phyloP scores from a whole-genome alignment of 2,329 filamentous ascomycete species.

The Raffaelea ambrosiae region DNA sequence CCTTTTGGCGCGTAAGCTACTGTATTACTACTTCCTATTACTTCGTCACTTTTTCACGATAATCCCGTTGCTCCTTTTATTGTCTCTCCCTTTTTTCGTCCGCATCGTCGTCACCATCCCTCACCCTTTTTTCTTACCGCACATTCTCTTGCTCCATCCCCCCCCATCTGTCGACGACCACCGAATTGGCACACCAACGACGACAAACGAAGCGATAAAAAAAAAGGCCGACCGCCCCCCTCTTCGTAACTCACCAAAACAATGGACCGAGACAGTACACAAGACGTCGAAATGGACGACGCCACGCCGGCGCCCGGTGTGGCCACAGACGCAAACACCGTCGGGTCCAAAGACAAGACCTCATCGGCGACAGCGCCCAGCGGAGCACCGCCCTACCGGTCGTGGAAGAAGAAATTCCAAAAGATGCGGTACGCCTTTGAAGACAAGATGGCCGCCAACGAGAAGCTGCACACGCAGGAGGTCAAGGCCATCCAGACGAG shows the following conservation, averaged over 20 bases:
- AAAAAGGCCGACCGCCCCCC: not conserved
- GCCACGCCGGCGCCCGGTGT: conserved; percentile 7
- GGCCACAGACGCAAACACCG: conserved; percentile 12
- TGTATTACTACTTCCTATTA: too few relatives aligned
- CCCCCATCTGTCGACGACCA: too few relatives aligned
- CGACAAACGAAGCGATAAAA: not conserved
- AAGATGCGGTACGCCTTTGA: conserved; percentile 81
- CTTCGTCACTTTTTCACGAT: too few relatives aligned
- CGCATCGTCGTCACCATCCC: not conserved
- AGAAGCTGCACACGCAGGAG: conserved; percentile 72
- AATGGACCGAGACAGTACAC: conserved; percentile 21
- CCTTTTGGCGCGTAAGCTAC: too few relatives aligned
- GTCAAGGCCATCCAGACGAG: conserved; percentile 73
- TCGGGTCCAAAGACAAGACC: conserved; percentile 21
- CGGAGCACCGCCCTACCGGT: conserved; percentile 45
- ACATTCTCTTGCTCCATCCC: not conserved
- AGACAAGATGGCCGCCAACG: conserved; percentile 68
- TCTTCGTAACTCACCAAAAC: not conserved
- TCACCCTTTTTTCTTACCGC: not conserved
- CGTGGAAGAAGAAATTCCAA: conserved; percentile 88
- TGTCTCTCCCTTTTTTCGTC: too few relatives aligned
- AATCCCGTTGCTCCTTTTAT: not conserved
- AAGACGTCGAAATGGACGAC: conserved; percentile 34
- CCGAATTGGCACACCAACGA: not conserved
- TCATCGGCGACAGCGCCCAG: conserved; percentile 10